Percentiles rank a stretch among this genome's conserved stretches.
These are phyloP conservation scores for Phoenix roebelenii DNA, from an alignment of 176 grass and related monocot species.

Conservation along the genomic window DNA sequence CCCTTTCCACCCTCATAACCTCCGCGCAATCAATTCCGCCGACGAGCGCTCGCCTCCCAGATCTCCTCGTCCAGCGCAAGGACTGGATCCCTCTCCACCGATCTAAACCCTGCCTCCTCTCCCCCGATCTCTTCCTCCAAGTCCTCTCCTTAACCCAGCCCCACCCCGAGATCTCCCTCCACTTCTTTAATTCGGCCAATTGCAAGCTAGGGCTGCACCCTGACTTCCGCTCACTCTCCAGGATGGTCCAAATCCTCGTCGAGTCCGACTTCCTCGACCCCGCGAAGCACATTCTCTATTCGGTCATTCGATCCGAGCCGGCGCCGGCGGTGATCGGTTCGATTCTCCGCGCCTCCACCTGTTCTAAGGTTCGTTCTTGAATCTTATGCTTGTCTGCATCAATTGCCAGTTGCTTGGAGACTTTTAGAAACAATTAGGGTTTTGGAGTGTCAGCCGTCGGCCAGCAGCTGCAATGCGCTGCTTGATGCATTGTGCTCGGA, in stretches of 20 bases:
- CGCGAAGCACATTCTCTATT: conserved; percentile 6
- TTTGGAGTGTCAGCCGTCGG: conserved; percentile 8
- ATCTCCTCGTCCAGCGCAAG: conserved; percentile 20
- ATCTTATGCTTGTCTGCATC: not conserved
- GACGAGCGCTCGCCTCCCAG: conserved; percentile 7
- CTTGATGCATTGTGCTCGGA: conserved; percentile 10
- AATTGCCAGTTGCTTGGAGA: conserved; percentile 10
- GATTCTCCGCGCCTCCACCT: not conserved
- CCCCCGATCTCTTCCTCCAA: not conserved
- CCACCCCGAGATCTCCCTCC: no score
- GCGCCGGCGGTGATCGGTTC: not conserved
- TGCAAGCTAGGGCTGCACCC: not conserved
- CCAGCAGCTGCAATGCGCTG: conserved; percentile 14
- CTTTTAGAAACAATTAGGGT: conserved; percentile 8
- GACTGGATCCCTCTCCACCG: not conserved
- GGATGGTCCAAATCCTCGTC: conserved; percentile 5
- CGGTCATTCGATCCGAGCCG: not conserved
- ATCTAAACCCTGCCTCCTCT: not conserved
- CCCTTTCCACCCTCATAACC: not conserved
- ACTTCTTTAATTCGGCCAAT: no score
- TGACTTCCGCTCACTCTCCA: not conserved
- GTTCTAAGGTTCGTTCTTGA: conserved; percentile 11
- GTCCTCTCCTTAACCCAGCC: no score
- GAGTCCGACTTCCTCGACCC: conserved; percentile 1
- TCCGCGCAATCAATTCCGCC: conserved; percentile 6